These are phyloP conservation scores for Discostella pseudostelligera DNA, from an alignment of 108 stramenopile genomes.

Conservation along the genomic window DNA sequence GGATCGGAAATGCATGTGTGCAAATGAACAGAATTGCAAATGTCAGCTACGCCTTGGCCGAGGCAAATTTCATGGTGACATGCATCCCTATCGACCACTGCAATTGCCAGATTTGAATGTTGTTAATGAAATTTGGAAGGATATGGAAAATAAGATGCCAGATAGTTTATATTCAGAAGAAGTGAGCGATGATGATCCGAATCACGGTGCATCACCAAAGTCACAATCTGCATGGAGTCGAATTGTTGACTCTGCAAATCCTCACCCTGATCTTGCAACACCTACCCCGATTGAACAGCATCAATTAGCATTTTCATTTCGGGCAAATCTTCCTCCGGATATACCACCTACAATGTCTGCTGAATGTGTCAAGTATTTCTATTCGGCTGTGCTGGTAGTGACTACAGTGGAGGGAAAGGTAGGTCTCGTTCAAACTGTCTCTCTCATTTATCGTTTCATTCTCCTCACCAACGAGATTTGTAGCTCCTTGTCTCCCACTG, in stretches of 20 bases:
- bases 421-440: slow-evolving; percentile 7
- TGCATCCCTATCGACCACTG: slow-evolving; percentile 28
- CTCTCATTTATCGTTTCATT: background rate
- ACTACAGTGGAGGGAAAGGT: slow-evolving; percentile 29
- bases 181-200: background rate
- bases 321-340: slow-evolving; percentile 35
- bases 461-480: too few species aligned
- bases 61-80: slow-evolving; percentile 14
- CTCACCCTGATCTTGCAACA: background rate
- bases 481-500: slow-evolving; percentile 21
- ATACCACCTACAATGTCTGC: slow-evolving; percentile 37
- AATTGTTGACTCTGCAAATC: slow-evolving; percentile 17
- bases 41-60: slow-evolving; percentile 5
- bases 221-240: slow-evolving; percentile 18
- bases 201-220: background rate
- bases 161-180: background rate
- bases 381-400: slow-evolving; percentile 46
- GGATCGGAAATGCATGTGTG: background rate
- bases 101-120: slow-evolving; percentile 30
- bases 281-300: slow-evolving; percentile 5
- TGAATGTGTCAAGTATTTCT: slow-evolving; percentile 45
- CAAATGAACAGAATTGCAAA: background rate
- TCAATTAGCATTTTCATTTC: slow-evolving; percentile 39
- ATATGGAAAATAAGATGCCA: background rate
- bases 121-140: slow-evolving; percentile 7